These are phyloP conservation scores for Aspergillus sp. DNA, from an alignment of 2,329 filamentous ascomycete genomes.

Conservation along the genomic window DNA sequence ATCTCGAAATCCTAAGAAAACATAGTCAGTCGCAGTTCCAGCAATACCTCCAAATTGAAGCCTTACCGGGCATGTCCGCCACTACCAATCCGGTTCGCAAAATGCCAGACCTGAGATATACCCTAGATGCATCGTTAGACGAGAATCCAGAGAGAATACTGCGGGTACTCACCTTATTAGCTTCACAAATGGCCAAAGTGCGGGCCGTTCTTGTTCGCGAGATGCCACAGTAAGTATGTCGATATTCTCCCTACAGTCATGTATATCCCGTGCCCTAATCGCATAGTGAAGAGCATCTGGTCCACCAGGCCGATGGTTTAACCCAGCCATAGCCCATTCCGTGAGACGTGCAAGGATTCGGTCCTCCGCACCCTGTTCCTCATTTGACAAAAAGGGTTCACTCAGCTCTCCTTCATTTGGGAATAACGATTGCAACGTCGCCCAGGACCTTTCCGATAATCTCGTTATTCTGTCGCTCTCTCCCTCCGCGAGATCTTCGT, in stretches of 20 bases:
- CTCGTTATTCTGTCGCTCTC: constrained; percentile 11
- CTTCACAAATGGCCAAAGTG: constrained; percentile 25
- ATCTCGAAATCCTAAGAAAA: constrained; percentile 20
- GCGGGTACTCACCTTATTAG: constrained; percentile 16
- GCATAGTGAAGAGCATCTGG: constrained; percentile 3
- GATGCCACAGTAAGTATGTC: constrained; percentile 17
- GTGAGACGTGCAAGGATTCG: constrained; percentile 8
- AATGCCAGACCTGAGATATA: constrained; percentile 20
- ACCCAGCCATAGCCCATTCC: constrained; percentile 12
- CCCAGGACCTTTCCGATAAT: constrained; percentile 10
- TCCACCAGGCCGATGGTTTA: constrained; percentile 14
- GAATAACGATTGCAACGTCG: constrained; percentile 20
- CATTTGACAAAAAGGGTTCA: constrained; percentile 14
- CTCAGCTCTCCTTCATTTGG: constrained; percentile 6
- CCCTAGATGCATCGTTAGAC: constrained; percentile 12
- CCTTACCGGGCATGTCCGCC: constrained; percentile 23
- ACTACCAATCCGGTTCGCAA: constrained; percentile 21
- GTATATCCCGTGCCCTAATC: neutral
- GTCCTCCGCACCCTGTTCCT: neutral
- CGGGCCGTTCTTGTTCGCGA: neutral
- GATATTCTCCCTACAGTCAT: constrained; percentile 16
- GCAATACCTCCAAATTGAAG: too few relatives aligned
- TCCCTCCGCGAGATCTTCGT: neutral
- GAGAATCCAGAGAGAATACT: neutral
- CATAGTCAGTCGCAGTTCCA: neutral